A percentile compares a stretch with the other conserved stretches of the same genome.
These are phyloP conservation scores for Iris macrosiphon DNA, from an alignment of 106 monocot genomes.

Conservation along the genomic window DNA sequence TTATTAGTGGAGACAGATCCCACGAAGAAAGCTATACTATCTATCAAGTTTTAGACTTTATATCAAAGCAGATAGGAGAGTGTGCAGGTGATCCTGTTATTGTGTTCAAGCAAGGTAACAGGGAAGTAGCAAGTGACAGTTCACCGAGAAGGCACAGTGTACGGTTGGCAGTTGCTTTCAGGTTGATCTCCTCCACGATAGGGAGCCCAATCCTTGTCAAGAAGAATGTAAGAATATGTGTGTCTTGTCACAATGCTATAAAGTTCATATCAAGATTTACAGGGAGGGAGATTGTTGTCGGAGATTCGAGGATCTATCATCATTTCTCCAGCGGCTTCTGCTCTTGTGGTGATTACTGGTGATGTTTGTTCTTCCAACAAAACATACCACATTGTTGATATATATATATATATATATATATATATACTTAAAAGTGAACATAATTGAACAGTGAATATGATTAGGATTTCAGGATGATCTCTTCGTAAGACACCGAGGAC, in stretches of 20 bases:
- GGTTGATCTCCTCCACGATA: slow-evolving; percentile 56
- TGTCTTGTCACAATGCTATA: slow-evolving; percentile 60
- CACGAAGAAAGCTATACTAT: slow-evolving; percentile 34
- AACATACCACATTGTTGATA: no score
- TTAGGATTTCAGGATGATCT: no score
- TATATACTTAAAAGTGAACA: no score
- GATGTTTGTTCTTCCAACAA: slow-evolving; percentile 12
- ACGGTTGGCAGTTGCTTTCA: slow-evolving; percentile 58
- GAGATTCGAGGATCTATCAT: slow-evolving; percentile 75
- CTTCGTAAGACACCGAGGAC: no score
- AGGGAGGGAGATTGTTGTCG: slow-evolving; percentile 52
- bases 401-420: no score
- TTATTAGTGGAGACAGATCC: slow-evolving; percentile 55
- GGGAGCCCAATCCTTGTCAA: slow-evolving; percentile 61
- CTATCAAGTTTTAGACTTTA: slow-evolving; percentile 35
- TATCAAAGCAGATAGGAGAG: slow-evolving; percentile 50
- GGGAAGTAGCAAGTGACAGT: slow-evolving; percentile 16
- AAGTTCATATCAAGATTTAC: slow-evolving; percentile 57
- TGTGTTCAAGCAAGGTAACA: slow-evolving; percentile 1
- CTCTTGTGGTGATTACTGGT: slow-evolving; percentile 92
- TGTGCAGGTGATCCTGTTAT: not conserved
- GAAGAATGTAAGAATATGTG: slow-evolving; percentile 84
- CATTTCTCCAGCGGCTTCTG: slow-evolving; percentile 66
- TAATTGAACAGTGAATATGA: no score
- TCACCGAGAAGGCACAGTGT: slow-evolving; percentile 45